phyloP scores from a whole-genome alignment of 257 asterid genomes.

The Parsonsia alboflavescens region DNA sequence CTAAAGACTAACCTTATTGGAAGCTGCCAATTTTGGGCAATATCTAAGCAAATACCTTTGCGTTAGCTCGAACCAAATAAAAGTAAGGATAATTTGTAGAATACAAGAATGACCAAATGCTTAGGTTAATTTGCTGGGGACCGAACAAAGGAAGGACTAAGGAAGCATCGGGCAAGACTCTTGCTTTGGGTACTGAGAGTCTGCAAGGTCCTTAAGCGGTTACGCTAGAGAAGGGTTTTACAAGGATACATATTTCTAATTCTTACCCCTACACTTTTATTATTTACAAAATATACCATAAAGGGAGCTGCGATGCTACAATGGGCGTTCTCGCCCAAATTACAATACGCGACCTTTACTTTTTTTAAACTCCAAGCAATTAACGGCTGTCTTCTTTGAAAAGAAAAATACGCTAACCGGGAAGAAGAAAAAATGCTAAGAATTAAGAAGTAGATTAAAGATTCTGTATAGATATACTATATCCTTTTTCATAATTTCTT shows the following conservation, averaged over 20 bases:
- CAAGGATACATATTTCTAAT: background rate
- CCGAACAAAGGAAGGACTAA: background rate
- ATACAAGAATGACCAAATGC: background rate
- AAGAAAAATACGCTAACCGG: no score
- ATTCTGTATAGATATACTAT: no score
- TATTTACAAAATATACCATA: background rate
- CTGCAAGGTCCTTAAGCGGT: background rate
- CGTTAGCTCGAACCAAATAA: background rate
- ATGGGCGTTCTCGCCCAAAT: no score
- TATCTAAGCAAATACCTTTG: background rate
- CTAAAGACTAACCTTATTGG: background rate
- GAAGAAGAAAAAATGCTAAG: no score
- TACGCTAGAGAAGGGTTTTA: background rate
- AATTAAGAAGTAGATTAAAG: no score
- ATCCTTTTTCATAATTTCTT: no score
- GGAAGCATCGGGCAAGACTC: background rate
- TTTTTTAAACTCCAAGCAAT: no score
- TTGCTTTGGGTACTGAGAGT: background rate
- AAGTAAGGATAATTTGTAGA: background rate
- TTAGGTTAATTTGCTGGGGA: background rate
- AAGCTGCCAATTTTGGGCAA: background rate
- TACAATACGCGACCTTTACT: no score
- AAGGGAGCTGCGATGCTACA: no score
- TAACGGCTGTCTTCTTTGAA: no score
- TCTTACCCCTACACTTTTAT: background rate